Conservation (phyloP, 164 flowering plant species). For the Macadamia integrifolia region DNA sequence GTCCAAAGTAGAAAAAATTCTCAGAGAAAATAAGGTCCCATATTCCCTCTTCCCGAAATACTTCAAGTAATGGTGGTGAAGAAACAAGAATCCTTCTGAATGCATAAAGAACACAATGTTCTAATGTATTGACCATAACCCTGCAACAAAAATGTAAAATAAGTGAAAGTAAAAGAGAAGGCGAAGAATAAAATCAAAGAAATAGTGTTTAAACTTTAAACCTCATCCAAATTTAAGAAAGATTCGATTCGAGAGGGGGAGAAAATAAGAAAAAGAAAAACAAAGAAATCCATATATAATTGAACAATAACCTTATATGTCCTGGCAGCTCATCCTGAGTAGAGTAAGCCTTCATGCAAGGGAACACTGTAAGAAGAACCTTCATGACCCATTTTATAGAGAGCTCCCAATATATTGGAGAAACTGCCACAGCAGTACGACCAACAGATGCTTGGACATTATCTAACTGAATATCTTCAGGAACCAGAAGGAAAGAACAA, state of each 20-base stretch:
- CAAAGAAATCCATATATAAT: neutral
- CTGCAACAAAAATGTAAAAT: conserved; percentile 32
- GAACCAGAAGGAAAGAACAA: conserved; percentile 62
- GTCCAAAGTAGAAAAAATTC: conserved; percentile 73
- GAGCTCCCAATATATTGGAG: conserved; percentile 64
- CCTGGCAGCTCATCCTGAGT: conserved; percentile 58
- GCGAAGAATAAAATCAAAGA: neutral
- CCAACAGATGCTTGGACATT: conserved; percentile 32
- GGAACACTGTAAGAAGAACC: conserved; percentile 73
- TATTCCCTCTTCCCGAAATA: conserved; percentile 72
- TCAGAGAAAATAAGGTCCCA: conserved; percentile 95
- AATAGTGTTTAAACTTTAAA: neutral
- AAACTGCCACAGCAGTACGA: conserved; percentile 38
- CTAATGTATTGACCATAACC: conserved; percentile 58
- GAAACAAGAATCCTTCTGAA: conserved; percentile 67
- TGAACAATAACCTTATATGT: conserved; percentile 51
- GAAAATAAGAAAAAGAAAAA: neutral
- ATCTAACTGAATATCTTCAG: conserved; percentile 38
- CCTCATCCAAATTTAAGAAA: too few relatives aligned
- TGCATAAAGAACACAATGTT: conserved; percentile 51
- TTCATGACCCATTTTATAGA: conserved; percentile 80
- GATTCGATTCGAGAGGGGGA: too few relatives aligned
- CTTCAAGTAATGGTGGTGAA: conserved; percentile 53
- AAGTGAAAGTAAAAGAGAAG: neutral
- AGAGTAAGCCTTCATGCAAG: conserved; percentile 81